Conservation (phyloP, 768 basidiomycete species). For the Amyloporia xantha region DNA sequence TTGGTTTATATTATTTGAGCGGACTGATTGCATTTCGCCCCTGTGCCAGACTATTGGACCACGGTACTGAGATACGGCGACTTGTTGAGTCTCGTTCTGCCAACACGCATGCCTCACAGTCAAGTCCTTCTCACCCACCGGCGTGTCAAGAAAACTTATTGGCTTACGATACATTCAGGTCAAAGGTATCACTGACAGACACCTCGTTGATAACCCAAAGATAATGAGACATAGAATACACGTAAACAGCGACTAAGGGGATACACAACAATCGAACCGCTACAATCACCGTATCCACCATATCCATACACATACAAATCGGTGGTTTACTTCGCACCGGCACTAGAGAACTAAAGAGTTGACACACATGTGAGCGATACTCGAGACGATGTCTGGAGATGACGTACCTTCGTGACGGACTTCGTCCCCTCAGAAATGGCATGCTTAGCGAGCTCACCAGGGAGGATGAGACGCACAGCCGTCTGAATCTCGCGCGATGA, state of each 20-base stretch:
- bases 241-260: background rate
- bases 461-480: slow-evolving; percentile 92
- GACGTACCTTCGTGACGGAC: slow-evolving; percentile 74
- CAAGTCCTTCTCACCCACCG: no score
- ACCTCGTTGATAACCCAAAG: no score
- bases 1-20: background rate
- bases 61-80: no score
- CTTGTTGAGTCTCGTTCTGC: no score
- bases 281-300: background rate
- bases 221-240: slow-evolving; percentile 8
- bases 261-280: background rate
- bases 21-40: background rate
- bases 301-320: background rate
- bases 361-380: background rate
- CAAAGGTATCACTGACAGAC: no score
- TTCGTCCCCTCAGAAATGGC: slow-evolving; percentile 94
- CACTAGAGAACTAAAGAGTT: slow-evolving; percentile 60
- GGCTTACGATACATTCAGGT: no score
- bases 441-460: slow-evolving; percentile 92
- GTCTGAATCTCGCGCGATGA: slow-evolving; percentile 99
- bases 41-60: no score
- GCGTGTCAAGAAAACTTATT: no score
- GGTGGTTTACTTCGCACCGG: slow-evolving; percentile 51
- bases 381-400: background rate
- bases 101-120: no score